These are phyloP conservation scores for Parathielavia hyrcaniae DNA, from an alignment of 495 filamentous ascomycete species.

Conservation along the genomic window DNA sequence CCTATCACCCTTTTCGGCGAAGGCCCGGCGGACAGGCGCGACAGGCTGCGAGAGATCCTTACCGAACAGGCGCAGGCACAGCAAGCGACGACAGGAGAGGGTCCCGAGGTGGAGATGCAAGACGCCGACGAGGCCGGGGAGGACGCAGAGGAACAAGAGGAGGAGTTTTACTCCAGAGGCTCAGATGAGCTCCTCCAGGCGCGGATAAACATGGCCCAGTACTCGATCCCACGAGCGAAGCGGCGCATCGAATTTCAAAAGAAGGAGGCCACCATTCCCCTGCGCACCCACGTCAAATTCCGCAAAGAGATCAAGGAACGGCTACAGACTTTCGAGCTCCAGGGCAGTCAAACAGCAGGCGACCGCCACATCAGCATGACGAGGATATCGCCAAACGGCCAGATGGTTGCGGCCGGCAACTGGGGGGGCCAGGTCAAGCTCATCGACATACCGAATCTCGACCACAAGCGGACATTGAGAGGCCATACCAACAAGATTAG, in stretches of 20 bases:
- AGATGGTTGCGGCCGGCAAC: constrained; percentile 81
- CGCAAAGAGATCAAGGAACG: constrained; percentile 83
- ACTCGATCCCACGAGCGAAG: constrained; percentile 77
- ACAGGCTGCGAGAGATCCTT: constrained; percentile 76
- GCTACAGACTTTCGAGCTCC: constrained; percentile 75
- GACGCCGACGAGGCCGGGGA: constrained; percentile 62
- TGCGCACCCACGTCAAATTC: constrained; percentile 85
- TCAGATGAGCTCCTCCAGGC: constrained; percentile 66
- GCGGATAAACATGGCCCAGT: constrained; percentile 74
- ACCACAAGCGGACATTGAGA: constrained; percentile 63
- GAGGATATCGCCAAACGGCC: constrained; percentile 79
- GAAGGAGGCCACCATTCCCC: constrained; percentile 69
- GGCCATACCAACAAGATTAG: constrained; percentile 85
- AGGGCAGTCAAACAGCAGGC: constrained; percentile 85
- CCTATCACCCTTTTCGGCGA: constrained; percentile 95
- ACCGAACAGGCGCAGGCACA: constrained; percentile 71
- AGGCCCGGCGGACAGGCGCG: constrained; percentile 76
- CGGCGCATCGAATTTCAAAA: constrained; percentile 67
- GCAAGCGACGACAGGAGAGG: constrained; percentile 37
- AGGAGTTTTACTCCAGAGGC: constrained; percentile 93
- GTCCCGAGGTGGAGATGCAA: constrained; percentile 54
- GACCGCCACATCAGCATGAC: constrained; percentile 85
- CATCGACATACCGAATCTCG: constrained; percentile 73
- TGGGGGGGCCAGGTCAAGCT: constrained; percentile 86
- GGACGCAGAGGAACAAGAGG: constrained; percentile 68